Base-by-base conservation (phyloP, 352 stramenopile species). In the Thalassiosira exigua region DNA sequence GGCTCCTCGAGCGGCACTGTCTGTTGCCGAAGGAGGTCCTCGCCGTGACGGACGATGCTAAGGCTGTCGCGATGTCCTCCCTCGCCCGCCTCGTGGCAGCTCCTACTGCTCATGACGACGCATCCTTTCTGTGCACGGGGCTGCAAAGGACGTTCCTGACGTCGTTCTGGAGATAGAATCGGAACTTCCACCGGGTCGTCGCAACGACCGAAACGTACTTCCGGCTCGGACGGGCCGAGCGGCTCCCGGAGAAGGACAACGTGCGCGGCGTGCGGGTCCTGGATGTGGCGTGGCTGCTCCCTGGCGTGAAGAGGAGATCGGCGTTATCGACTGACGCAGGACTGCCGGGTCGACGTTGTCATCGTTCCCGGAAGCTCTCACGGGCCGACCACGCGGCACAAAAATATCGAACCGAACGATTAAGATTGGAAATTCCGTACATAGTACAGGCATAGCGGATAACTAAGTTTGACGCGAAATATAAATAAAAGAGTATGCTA, bases 141-240 rank as follows among this genome's bases (percentile, higher is more conserved):
- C 24, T 94, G 9, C 14, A 60, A 36, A 72, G 29, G 14, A 70
- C 87, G 0, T 91, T 94, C 62, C 85, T 86, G 24, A 26, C 24
- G 0, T 69, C 81, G 17, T 90, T 91, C 69, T 92, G 85, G 86
- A 86, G 89, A 14, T 94, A 84, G 1, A 39, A 61, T 32, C 65
- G 79, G 32, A 94, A 94, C 65, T 87, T 91, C 53, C 22, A 71
- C 52, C 48, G 50, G 51, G 61, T 87, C 7, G 41, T 89, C 21
- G 36, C 60, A 2, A 74, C 72, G n/a, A 69, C 89, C 2, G 50
- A 65, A 50, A 69, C 76, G n/a, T 92, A 91, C 73, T 51, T 90
- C 2, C 73, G 79, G 21, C 79, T 92, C n/a, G 57, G 86, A 24
- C 57, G 84, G 3, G 66, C 75, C 12, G 85, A 94, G 68, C 53